Evolutionary conservation across 495 filamentous ascomycete genomes (phyloP).

Genomic region (Cercophora samala): DNA sequence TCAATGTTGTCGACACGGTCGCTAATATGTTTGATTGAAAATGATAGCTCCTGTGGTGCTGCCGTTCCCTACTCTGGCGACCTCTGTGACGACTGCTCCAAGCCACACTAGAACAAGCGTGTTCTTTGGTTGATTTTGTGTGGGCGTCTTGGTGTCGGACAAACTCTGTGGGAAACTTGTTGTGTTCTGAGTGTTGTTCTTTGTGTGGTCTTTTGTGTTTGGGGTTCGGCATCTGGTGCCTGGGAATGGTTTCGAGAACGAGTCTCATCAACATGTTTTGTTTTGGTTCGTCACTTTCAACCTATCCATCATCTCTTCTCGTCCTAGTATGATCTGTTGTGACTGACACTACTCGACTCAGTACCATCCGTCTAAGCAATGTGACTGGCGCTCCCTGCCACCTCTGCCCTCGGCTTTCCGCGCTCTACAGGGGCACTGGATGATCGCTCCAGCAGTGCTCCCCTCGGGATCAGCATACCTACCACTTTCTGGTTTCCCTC

Average conservation of each 20-base stretch:
- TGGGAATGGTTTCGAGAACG: neutral
- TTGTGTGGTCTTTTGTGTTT: neutral
- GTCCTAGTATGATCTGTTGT: neutral
- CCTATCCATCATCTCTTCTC: neutral
- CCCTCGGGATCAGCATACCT: no score
- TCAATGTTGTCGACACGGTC: neutral
- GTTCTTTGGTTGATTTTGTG: neutral
- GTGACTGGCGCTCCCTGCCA: neutral
- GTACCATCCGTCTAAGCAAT: neutral
- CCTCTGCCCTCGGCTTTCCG: neutral
- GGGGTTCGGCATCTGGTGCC: neutral
- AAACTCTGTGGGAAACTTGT: neutral
- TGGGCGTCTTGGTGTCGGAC: neutral
- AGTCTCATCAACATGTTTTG: neutral
- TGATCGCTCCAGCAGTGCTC: no score
- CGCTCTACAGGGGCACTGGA: no score
- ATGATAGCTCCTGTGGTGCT: slow-evolving; percentile 6
- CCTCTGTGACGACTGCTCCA: slow-evolving; percentile 9
- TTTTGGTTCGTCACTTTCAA: neutral
- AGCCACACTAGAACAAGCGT: neutral
- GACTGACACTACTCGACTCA: neutral
- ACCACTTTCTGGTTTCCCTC: no score
- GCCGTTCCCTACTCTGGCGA: slow-evolving; percentile 8
- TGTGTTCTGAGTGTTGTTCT: neutral
- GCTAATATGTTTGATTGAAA: neutral